phyloP scores from a whole-genome alignment of 208 protist genomes.

The Blechomonas ayalai region DNA sequence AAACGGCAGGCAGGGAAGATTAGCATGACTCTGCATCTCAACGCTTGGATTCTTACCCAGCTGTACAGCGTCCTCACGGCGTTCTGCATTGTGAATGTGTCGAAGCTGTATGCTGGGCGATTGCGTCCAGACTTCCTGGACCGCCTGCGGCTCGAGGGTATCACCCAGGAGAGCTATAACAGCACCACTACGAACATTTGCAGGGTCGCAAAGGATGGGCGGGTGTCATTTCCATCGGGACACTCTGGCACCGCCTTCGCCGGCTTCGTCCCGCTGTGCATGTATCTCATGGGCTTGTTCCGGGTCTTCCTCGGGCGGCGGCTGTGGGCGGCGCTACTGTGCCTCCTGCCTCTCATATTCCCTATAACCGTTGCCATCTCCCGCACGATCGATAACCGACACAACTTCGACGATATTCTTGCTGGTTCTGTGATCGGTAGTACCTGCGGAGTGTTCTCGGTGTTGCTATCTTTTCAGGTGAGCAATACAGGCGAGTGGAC shows the following conservation, averaged over 20 bases:
- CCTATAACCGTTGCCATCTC: constrained; percentile 19
- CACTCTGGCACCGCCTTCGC: constrained; percentile 55
- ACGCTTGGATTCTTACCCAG: constrained; percentile 15
- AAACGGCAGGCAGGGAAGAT: background rate
- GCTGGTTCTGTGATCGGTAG: constrained; percentile 21
- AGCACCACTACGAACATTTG: constrained; percentile 12
- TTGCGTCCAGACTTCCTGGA: constrained; percentile 49
- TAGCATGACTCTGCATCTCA: background rate
- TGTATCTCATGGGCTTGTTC: constrained; percentile 21
- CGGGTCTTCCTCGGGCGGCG: constrained; percentile 1
- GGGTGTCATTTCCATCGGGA: constrained; percentile 57
- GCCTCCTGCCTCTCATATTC: constrained; percentile 12
- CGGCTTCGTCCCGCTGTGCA: constrained; percentile 20
- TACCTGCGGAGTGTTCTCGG: constrained; percentile 24
- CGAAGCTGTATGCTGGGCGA: constrained; percentile 46
- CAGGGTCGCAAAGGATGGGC: constrained; percentile 27
- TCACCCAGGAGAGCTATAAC: constrained; percentile 8
- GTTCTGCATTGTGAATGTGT: constrained; percentile 37
- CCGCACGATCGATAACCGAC: constrained; percentile 30
- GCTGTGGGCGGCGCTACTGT: background rate
- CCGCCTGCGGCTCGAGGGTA: constrained; percentile 5
- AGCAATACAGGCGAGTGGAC: constrained; percentile 31
- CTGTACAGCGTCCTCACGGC: constrained; percentile 33
- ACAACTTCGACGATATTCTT: constrained; percentile 40
- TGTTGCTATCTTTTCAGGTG: constrained; percentile 19